Base-by-base conservation (phyloP, 192 early-diverging fungal genomes). In the Phlyctochytrium planicorne region DNA sequence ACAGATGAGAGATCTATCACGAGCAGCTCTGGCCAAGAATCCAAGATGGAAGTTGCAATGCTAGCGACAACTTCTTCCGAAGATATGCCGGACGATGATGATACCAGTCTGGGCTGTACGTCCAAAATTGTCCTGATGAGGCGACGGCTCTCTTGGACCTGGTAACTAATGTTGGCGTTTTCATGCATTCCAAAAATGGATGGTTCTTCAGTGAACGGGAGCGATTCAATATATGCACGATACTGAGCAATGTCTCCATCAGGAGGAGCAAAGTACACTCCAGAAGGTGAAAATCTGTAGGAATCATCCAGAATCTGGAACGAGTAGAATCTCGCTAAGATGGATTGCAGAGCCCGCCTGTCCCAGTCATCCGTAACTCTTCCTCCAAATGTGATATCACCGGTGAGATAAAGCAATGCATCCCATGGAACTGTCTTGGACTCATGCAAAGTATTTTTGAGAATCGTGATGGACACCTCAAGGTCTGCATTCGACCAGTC, bases 161-260 rank as follows among this genome's bases (percentile, higher is more conserved):
- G 85, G 70, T 73, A 87, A 69, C 85, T 87, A 74, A 87, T 87
- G 53, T 87, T 84, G 0, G 85, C 85, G 66, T 87, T 87, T 70
- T 87, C 85, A 62, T 87, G 85, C 85, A 87, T 87, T 2, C 85
- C 85, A 74, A 87, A 87, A 1, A 87, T 78, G 0, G 83, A 86
- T 10, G 85, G 85, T 40, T 87, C 85, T 69, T 87, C 85, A 2
- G 73, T 78, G 52, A 81, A 85, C 23, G 85, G 85, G 32, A 87
- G 68, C 16, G 63, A 52, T 32, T 87, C 85, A 67, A 87, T 87
- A 67, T 85, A 87, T 12, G 63, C 31, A 34, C 77, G 70, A 67
- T 80, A 82, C 23, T 27, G 37, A 0, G 56, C 30, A 30, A 86
- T 35, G 57, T 84, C 82, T 32, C 81, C 85, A 63, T 85, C 81